Evolutionary conservation across 2,329 filamentous ascomycete genomes (phyloP).

Genomic region (Stemphylium beticola): DNA sequence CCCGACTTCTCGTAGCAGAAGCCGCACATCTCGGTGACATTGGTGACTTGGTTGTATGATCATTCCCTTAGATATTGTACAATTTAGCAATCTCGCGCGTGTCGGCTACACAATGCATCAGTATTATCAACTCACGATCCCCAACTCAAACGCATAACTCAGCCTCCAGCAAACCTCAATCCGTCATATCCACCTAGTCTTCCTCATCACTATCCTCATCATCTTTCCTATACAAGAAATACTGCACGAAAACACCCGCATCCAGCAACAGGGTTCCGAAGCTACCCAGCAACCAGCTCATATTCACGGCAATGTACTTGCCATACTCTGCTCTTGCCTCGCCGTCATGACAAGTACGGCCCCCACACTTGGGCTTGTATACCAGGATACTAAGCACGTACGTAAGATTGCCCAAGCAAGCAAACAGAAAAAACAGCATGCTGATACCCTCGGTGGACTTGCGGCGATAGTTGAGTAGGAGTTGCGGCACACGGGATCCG

Average conservation of each 20-base stretch:
- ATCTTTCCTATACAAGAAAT: constrained; percentile 76
- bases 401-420: constrained; percentile 91
- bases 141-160: not conserved
- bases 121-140: no score
- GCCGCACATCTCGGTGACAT: not conserved
- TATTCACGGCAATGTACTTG: constrained; percentile 84
- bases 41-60: no score
- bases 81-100: not conserved
- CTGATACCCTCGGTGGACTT: constrained; percentile 94
- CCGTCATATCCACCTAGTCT: constrained; percentile 16
- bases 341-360: constrained; percentile 63
- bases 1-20: not conserved
- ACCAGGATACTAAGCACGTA: constrained; percentile 92
- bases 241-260: constrained; percentile 85
- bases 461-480: constrained; percentile 88
- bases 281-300: constrained; percentile 89
- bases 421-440: constrained; percentile 95
- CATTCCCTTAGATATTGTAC: not conserved
- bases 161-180: not conserved
- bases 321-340: constrained; percentile 74
- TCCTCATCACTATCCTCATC: constrained; percentile 49
- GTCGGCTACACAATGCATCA: not conserved
- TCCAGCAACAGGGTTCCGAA: constrained; percentile 86
- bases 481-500: constrained; percentile 84
- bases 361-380: constrained; percentile 75